A percentile compares a stretch with the other conserved stretches of the same genome.
Evolutionary conservation across 1,284 basidiomycete species (phyloP).

Genomic region (Melanopsichium pennsylvanicum): DNA sequence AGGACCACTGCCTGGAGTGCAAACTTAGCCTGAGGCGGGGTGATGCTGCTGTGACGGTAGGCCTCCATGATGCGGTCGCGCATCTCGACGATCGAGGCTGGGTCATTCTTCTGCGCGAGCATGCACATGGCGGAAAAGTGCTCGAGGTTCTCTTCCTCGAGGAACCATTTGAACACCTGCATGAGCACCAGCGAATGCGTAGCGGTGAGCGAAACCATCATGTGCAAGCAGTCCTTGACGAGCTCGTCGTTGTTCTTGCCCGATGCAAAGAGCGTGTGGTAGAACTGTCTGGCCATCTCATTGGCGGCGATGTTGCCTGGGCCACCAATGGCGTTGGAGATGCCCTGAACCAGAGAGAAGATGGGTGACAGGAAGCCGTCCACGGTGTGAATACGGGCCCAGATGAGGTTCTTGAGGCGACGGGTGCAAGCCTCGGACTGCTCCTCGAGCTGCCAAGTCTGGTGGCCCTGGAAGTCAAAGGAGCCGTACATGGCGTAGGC

Average conservation of each 20-base stretch:
- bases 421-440: constrained; percentile 22
- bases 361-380: constrained; percentile 33
- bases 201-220: constrained; percentile 44
- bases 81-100: constrained; percentile 26
- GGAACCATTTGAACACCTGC: constrained; percentile 42
- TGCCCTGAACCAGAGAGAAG: constrained; percentile 29
- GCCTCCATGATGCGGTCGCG: constrained; percentile 41
- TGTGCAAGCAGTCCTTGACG: constrained; percentile 34
- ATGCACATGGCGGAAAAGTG: constrained; percentile 23
- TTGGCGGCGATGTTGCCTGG: constrained; percentile 41
- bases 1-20: constrained; percentile 24
- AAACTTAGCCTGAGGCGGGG: constrained; percentile 35
- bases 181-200: constrained; percentile 41
- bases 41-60: constrained; percentile 35
- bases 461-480: constrained; percentile 44
- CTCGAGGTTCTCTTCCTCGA: constrained; percentile 27
- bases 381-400: constrained; percentile 38
- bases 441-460: constrained; percentile 44
- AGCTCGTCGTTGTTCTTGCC: constrained; percentile 45
- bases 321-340: constrained; percentile 44
- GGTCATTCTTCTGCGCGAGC: constrained; percentile 29
- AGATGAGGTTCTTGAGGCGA: constrained; percentile 39
- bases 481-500: constrained; percentile 46
- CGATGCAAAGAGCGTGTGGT: constrained; percentile 31
- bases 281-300: constrained; percentile 40